Evolutionary conservation across 2,329 filamentous ascomycete genomes (phyloP), one percentile per base, ranked within the genome.

Genomic region (Calonectria henricotiae): DNA sequence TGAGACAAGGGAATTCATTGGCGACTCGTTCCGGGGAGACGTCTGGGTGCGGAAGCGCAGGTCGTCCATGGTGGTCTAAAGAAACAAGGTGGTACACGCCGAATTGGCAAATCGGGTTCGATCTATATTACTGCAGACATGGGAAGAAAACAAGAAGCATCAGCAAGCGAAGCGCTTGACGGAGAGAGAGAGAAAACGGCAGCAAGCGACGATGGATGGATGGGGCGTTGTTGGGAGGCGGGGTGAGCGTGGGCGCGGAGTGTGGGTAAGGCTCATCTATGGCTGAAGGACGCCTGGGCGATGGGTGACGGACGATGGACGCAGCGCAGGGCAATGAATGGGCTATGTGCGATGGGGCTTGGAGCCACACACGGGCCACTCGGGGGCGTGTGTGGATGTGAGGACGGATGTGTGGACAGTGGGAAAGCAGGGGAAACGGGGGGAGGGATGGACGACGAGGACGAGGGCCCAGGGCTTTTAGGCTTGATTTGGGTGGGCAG

Each of bases 41-140:
- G 93, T 91, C 83, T 95, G 92, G 80, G 89, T 89, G 77, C 92
- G 91, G 84, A 93, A 95, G 81, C 92, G 92, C 83, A 94, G 86
- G 84, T 95, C 93, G 84, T 96, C 93, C 89, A 94, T 93, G 77
- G 44, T 72, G 76, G 73, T 72, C 73, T 76, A 82, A 82, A 82
- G 73, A 82, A 82, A 83, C 81, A 83, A 79, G 80, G 78, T 83
- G 72, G 77, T 80, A 79, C 79, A 82, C 75, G 80, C 81, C 80
- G 76, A 79, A 82, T 82, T 83, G 80, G 80, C 80, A 78, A 75
- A 77, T 75, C 67, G 74, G 67, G 73, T 68, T 76, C 71, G 73
- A 70, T 77, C 75, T 80, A 82, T 75, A 76, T 73, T 73, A 73
- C 81, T 82, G 77, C 75, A 80, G 74, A 79, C 81, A 82, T 83